Percentiles rank a stretch among this genome's conserved stretches.
These are phyloP conservation scores for Vicia villosa DNA, from an alignment of 306 rosid species.

Conservation along the genomic window DNA sequence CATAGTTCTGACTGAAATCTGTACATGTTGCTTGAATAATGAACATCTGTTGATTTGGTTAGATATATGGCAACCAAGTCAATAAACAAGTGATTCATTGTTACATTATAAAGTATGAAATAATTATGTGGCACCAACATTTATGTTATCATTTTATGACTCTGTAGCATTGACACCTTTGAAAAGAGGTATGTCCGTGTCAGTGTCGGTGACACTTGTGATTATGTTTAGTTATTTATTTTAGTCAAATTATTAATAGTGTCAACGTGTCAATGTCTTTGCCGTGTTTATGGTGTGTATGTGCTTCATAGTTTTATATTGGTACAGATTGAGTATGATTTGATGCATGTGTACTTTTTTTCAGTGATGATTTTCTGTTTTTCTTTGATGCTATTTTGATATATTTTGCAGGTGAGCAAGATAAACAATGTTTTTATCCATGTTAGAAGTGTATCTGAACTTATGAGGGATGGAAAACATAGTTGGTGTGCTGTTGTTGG, in stretches of 20 bases:
- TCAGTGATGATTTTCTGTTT: slow-evolving; percentile 7
- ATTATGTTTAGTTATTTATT: too few species aligned
- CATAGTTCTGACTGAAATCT: slow-evolving; percentile 5
- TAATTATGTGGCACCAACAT: neutral
- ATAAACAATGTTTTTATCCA: slow-evolving; percentile 12
- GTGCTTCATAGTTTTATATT: too few species aligned
- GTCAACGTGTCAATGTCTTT: too few species aligned
- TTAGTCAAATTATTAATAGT: too few species aligned
- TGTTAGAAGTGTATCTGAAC: slow-evolving; percentile 34
- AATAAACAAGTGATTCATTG: slow-evolving; percentile 22
- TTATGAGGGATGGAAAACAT: slow-evolving; percentile 60
- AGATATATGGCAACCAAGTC: slow-evolving; percentile 14
- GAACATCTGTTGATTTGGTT: slow-evolving; percentile 32
- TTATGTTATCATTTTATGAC: neutral
- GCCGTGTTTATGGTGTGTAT: too few species aligned
- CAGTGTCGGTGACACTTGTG: too few species aligned
- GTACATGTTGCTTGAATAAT: slow-evolving; percentile 22
- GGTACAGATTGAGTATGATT: too few species aligned
- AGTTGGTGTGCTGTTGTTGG: slow-evolving; percentile 36
- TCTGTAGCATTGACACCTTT: too few species aligned
- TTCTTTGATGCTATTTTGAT: slow-evolving; percentile 25
- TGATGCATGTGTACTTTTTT: neutral
- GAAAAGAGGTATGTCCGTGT: too few species aligned
- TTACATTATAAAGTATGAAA: neutral
- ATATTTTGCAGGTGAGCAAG: slow-evolving; percentile 57